Base-by-base conservation (phyloP, 2,329 filamentous ascomycete genomes). In the Myriosclerotinia curreyana region DNA sequence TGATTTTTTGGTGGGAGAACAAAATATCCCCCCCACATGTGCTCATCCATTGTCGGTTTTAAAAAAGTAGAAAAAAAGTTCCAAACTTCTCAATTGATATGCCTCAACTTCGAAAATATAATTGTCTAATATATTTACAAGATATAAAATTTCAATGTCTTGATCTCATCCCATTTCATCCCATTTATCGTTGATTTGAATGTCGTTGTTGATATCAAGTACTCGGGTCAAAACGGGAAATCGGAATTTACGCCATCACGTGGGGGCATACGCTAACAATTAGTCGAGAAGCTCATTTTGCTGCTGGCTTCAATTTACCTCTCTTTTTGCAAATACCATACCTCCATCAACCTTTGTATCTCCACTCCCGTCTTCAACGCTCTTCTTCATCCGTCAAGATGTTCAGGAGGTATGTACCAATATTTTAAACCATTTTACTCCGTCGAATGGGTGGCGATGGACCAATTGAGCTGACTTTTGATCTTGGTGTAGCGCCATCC, bases 331-430 rank as follows among this genome's bases (percentile, higher is more conserved):
- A 63, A 63, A 63, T 36, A 65, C 62, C 52, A 66, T 62, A 63
- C 66, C 64, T 77, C 77, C 80, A 81, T 80, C 76, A 75, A 67
- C 75, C 74, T 74, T 59, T 79, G 79, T 73, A 79, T 81, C 81
- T 83, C 81, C 82, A 81, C 82, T 80, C 80, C 76, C 78, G 81
- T 83, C 78, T 79, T 77, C 77, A 83, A 81, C 81, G 83, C 83
- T 85, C 83, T 84, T 81, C 80, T 80, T 83, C 83, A 86, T 87
- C 85, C 82, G 79, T 79, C 83, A 90, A 84, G 86, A 91, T 91
- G 88, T 88, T 90, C 82, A 90, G 90, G 87, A 90, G 87, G 88
- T 91, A 80, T 80, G 86, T 84, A 75, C 64, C 67, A 66, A 69
- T 67, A 72, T 67, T 66, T 71, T 67, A 60, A 76, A 69, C 67